Evolutionary conservation across 495 filamentous ascomycete genomes (phyloP).

Genomic region (Aspergillus ellipticus): DNA sequence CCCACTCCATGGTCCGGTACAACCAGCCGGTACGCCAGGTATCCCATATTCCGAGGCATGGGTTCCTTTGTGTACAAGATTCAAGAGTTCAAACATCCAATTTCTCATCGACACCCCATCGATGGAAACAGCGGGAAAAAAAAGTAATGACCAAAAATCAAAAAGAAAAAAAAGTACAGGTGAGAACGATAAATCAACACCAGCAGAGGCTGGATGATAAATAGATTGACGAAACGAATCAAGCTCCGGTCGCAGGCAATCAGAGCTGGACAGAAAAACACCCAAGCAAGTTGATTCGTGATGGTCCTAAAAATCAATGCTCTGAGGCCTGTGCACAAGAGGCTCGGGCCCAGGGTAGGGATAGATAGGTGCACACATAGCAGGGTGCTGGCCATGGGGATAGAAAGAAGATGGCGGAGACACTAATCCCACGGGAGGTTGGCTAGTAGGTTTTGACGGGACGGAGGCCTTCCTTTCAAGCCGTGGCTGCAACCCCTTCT

Average conservation of each 20-base stretch:
- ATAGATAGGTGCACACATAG: conserved; percentile 33
- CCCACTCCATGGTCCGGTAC: conserved; percentile 3
- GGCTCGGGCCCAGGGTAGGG: conserved; percentile 26
- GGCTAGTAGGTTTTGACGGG: conserved; percentile 11
- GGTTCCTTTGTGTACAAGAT: background rate
- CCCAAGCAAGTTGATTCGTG: background rate
- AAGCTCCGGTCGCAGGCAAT: conserved; percentile 3
- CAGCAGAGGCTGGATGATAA: background rate
- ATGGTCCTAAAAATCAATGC: conserved; percentile 21
- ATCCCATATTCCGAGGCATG: background rate
- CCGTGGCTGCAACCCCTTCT: conserved; percentile 22
- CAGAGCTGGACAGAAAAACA: conserved; percentile 4
- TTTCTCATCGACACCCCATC: conserved; percentile 1
- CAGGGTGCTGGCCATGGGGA: conserved; percentile 24
- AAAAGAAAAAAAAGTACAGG: background rate
- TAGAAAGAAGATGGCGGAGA: conserved; percentile 22
- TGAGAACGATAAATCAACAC: background rate
- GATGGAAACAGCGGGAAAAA: background rate
- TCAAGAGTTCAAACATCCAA: background rate
- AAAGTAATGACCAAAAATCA: background rate
- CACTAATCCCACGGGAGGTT: conserved; percentile 17
- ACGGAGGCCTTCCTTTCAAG: conserved; percentile 17
- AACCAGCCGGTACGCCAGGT: conserved; percentile 8
- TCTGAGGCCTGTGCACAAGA: conserved; percentile 21
- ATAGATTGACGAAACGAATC: background rate